Evolutionary conservation across 495 filamentous ascomycete species (phyloP).

Genomic region (Penicillium chermesinum): DNA sequence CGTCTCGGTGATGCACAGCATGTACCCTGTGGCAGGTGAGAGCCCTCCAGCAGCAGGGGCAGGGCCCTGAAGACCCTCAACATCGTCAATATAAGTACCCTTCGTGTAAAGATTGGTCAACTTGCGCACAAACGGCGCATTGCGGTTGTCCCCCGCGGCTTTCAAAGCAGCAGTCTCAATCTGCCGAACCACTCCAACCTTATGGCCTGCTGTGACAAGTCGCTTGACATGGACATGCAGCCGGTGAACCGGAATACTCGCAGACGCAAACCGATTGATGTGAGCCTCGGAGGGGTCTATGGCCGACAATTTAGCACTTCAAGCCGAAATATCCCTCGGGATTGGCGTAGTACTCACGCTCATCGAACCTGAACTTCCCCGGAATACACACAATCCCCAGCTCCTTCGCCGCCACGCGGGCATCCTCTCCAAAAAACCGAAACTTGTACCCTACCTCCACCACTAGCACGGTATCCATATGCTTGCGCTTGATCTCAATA

Average conservation of each 20-base stretch:
- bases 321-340: background rate
- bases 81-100: conserved; percentile 94
- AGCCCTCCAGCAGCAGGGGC: conserved; percentile 45
- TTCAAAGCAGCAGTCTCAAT: conserved; percentile 98
- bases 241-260: conserved; percentile 89
- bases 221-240: conserved; percentile 94
- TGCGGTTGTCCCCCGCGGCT: conserved; percentile 91
- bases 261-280: conserved; percentile 86
- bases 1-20: conserved; percentile 88
- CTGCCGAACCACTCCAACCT: conserved; percentile 93
- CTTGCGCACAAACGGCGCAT: conserved; percentile 85
- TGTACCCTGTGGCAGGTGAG: conserved; percentile 75
- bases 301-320: background rate
- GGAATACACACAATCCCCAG: conserved; percentile 95
- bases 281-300: conserved; percentile 84
- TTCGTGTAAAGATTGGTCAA: conserved; percentile 98
- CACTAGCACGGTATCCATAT: conserved; percentile 83
- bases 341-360: conserved; percentile 49
- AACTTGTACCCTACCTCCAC: conserved; percentile 98
- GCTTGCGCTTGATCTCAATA: conserved; percentile 85
- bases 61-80: conserved; percentile 66
- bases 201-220: conserved; percentile 85
- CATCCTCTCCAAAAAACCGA: conserved; percentile 96
- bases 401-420: conserved; percentile 81
- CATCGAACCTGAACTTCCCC: conserved; percentile 90